Conservation (phyloP, 2,329 filamentous ascomycete species). For the Hypomyces perniciosus region DNA sequence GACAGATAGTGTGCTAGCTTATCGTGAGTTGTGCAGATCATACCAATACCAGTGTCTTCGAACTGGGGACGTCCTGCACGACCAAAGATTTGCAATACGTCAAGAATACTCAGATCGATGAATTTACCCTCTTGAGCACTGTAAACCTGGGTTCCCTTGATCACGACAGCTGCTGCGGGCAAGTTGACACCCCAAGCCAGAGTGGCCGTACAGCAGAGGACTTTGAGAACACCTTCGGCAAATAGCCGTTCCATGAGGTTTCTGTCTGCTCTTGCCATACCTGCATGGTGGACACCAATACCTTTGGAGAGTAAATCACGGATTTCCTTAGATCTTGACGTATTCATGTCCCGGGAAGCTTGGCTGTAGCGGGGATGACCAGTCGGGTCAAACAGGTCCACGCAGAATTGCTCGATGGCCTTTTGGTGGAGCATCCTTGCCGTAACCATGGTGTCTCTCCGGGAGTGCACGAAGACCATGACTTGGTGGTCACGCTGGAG, state of each 20-base stretch:
- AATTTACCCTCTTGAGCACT: constrained; percentile 96
- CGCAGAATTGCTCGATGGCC: constrained; percentile 71
- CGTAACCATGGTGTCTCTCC: constrained; percentile 87
- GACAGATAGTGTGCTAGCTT: constrained; percentile 86
- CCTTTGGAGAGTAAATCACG: constrained; percentile 86
- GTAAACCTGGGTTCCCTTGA: constrained; percentile 97
- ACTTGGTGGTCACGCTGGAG: constrained; percentile 86
- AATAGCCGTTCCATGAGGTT: constrained; percentile 96
- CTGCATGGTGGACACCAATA: constrained; percentile 91
- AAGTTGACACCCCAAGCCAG: constrained; percentile 98
- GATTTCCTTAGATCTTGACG: constrained; percentile 77
- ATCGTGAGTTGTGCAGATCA: constrained; percentile 96
- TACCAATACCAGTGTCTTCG: constrained; percentile 94
- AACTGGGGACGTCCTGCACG: constrained; percentile 97
- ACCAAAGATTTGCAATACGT: constrained; percentile 97
- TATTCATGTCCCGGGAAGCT: constrained; percentile 78
- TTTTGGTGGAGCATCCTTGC: constrained; percentile 82
- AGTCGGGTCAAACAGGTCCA: constrained; percentile 77
- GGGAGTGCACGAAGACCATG: constrained; percentile 98
- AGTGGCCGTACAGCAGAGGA: constrained; percentile 96
- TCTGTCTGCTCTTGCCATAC: constrained; percentile 88
- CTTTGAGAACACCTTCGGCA: constrained; percentile 84
- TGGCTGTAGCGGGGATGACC: constrained; percentile 73
- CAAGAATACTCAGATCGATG: constrained; percentile 89
- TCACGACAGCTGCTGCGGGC: constrained; percentile 91